Base-by-base conservation (phyloP, 768 basidiomycete species). In the Lactarius akahatsu region DNA sequence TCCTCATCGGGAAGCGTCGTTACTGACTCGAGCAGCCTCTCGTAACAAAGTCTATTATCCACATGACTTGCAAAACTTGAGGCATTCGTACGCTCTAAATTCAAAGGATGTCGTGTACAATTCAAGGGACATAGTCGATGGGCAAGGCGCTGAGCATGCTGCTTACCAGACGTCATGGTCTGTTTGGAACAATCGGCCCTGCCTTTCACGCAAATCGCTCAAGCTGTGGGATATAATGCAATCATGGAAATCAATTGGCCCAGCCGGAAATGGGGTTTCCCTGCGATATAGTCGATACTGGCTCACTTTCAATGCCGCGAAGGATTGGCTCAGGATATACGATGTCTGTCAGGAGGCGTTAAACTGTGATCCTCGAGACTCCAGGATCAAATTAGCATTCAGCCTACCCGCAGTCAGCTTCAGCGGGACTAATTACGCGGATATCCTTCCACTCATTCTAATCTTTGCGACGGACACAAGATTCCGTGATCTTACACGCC, bases 1-100 rank as follows among this genome's bases (percentile, higher is more conserved):
- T 9, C 10, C 36, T 18, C 16, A 26, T 23, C 60, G 32, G 7
- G 16, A 34, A 18, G 3, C 11, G 6, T 15, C 6, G 9, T 40
- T 66, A 32, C 41, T 41, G 43, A 36, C 26, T 23, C 50, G 65
- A 8, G 23, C 65, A 2, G 65, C 52, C 16, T 30, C 13, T 36
- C 65, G 65, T 20, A 66, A 62, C 34, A 20, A 34, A 8, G 4
- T n/a, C 2, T 61, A 62, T 38, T 66, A 61, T 11, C 60, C 65
- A 40, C 34, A 8, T 4, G 63, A 50, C 1, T 20, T 55, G 20
- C 43, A 20, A 0, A 16, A 4, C 34, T 36, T 34, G 1, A 32
- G 16, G 34, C 15, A 47, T 16, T 16, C 16, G 5, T 20, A 40
- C 34, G 20, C 55, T 45, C n/a, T 11, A 47, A 47, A 0, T 23